Percentiles rank a stretch among this genome's conserved stretches.
phyloP scores from a whole-genome alignment of 441 rosid genomes.

The Pelargonium myrrhifolium region DNA sequence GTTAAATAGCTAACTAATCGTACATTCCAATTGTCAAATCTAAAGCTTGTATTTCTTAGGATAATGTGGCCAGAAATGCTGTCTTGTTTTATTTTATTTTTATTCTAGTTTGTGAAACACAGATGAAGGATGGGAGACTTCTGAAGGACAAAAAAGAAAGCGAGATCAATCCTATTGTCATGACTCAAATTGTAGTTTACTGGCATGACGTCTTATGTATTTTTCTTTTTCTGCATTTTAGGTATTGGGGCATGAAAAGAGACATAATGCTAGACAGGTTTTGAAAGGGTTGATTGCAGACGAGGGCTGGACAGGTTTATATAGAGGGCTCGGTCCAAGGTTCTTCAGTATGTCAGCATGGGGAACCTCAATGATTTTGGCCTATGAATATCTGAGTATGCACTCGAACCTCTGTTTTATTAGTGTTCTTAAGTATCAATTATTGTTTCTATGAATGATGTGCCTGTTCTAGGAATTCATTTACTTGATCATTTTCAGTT shows the following conservation, averaged over 20 bases:
- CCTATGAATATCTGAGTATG: conserved; percentile 93
- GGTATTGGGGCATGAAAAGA: conserved; percentile 86
- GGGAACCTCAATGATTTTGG: conserved; percentile 94
- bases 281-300: conserved; percentile 64
- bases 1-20: neutral
- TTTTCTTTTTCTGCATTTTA: conserved; percentile 21
- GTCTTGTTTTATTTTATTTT: neutral
- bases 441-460: neutral
- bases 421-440: neutral
- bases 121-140: neutral
- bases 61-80: neutral
- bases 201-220: neutral
- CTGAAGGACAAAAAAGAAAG: neutral
- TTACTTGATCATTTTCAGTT: neutral
- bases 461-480: neutral
- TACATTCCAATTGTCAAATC: neutral
- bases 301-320: conserved; percentile 88
- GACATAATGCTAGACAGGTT: conserved; percentile 58
- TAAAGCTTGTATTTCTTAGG: neutral
- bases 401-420: conserved; percentile 16
- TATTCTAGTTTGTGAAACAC: neutral
- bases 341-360: conserved; percentile 93
- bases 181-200: neutral
- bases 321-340: conserved; percentile 89
- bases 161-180: neutral